A percentile compares a stretch with the other conserved stretches of the same genome.
Conservation (phyloP, 2,329 filamentous ascomycete genomes). For the Colletotrichum lindemuthianum region DNA sequence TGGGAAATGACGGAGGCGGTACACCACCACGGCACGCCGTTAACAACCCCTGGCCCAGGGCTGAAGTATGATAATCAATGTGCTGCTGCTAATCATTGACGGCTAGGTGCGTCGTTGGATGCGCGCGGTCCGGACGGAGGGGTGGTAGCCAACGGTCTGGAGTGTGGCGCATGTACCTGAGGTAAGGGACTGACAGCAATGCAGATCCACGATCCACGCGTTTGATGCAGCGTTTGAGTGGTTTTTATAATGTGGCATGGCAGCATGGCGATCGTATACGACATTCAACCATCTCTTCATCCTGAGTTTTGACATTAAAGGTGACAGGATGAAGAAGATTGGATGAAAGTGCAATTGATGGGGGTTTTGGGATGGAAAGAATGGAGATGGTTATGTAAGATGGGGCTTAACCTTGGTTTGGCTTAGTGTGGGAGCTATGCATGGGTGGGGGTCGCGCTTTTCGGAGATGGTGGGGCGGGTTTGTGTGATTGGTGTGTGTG, state of each 20-base stretch:
- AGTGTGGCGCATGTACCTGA: no score
- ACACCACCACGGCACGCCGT: background rate
- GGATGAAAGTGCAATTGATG: background rate
- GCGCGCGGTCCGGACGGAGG: background rate
- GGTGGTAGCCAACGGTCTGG: background rate
- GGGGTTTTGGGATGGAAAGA: background rate
- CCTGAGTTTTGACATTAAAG: no score
- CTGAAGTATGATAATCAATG: no score
- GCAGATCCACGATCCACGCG: no score
- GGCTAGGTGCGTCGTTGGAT: background rate
- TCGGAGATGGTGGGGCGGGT: background rate
- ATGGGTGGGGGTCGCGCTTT: background rate
- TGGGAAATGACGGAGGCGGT: slow-evolving; percentile 17
- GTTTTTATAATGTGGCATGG: no score
- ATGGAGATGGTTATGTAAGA: background rate
- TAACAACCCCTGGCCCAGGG: slow-evolving; percentile 1
- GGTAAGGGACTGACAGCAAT: no score
- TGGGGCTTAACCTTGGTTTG: background rate
- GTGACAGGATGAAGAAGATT: no score
- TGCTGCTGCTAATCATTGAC: slow-evolving; percentile 10
- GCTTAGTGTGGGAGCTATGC: background rate
- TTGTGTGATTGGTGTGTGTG: no score
- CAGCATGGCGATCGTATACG: no score
- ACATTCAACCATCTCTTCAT: background rate
- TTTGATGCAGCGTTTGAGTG: no score